Conservation (phyloP, 371 early-diverging fungal species). For the Coemansia sp. region DNA sequence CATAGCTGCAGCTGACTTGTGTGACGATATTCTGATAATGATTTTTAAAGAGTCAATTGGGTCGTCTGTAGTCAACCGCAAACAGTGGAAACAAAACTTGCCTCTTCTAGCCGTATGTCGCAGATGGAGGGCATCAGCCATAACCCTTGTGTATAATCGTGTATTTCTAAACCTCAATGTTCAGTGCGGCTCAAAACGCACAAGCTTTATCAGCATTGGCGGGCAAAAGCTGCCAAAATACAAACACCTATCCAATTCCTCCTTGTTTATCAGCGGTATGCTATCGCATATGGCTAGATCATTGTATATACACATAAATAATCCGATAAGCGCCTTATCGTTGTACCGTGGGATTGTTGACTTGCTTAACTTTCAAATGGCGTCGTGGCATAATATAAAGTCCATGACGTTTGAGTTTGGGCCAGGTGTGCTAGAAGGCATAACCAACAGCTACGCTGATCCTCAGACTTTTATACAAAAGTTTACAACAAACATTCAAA, state of each 20-base stretch:
- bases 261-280: not conserved
- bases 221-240: not conserved
- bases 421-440: not conserved
- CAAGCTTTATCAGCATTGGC: not conserved
- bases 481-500: not conserved
- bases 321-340: not conserved
- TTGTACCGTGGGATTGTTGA: not conserved
- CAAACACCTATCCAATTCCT: not conserved
- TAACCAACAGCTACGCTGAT: not conserved
- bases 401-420: slow-evolving; percentile 2
- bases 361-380: slow-evolving; percentile 1
- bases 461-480: slow-evolving; percentile 1
- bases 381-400: not conserved
- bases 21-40: slow-evolving; percentile 5
- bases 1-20: not conserved
- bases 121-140: slow-evolving; percentile 9
- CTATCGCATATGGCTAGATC: not conserved
- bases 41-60: not conserved
- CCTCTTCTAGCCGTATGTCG: slow-evolving; percentile 17
- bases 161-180: not conserved
- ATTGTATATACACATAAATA: not conserved
- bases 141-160: slow-evolving; percentile 12
- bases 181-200: not conserved
- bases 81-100: slow-evolving; percentile 11
- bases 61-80: not conserved